These are phyloP conservation scores for Heteromeles arbutifolia DNA, from an alignment of 306 rosid species.

Conservation along the genomic window DNA sequence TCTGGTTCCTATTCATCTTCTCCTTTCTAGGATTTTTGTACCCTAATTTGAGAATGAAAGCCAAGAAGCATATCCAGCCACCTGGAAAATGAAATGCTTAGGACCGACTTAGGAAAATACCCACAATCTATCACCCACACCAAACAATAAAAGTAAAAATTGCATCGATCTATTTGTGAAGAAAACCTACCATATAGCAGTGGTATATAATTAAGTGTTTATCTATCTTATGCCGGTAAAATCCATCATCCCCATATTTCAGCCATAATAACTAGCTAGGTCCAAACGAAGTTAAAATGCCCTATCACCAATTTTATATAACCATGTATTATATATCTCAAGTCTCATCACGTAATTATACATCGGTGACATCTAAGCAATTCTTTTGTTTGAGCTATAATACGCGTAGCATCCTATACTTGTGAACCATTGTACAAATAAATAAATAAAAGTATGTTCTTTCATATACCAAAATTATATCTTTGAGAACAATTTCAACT, in stretches of 20 bases:
- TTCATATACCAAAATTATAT: not conserved
- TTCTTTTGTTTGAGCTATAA: not conserved
- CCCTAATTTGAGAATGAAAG: not conserved
- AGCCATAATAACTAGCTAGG: not conserved
- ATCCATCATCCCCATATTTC: not conserved
- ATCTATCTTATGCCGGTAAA: no score
- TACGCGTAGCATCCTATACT: not conserved
- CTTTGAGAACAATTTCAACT: not conserved
- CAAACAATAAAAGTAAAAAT: not conserved
- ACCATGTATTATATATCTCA: no score
- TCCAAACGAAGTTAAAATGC: not conserved
- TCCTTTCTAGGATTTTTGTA: no score
- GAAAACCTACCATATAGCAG: no score
- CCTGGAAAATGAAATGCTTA: not conserved
- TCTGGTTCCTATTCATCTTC: not conserved
- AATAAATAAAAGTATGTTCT: not conserved
- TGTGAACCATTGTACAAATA: not conserved
- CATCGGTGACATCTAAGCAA: not conserved
- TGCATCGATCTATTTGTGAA: not conserved
- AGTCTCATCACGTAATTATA: no score
- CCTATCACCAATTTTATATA: not conserved
- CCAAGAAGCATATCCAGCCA: constrained; percentile 4
- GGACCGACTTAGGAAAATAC: not conserved
- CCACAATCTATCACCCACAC: not conserved
- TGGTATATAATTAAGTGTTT: no score